phyloP scores from a whole-genome alignment of 768 basidiomycete genomes.

The Lyophyllum decastes region DNA sequence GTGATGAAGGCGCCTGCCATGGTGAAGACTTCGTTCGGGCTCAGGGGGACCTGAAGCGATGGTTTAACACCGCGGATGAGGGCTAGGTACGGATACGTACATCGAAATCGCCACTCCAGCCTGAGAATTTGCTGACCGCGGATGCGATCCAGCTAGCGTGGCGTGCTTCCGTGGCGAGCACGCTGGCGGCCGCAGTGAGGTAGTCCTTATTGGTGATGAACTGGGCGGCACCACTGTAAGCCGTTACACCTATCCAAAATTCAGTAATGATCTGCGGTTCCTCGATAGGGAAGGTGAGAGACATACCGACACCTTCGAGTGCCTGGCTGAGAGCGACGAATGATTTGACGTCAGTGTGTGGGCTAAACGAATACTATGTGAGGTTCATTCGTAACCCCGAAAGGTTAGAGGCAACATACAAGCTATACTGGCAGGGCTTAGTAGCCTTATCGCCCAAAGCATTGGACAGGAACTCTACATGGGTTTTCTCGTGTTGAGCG shows the following conservation, averaged over 20 bases:
- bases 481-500: constrained; percentile 48
- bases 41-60: constrained; percentile 29
- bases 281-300: neutral
- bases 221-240: constrained; percentile 57
- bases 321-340: constrained; percentile 51
- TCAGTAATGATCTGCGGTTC: no score
- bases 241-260: constrained; percentile 38
- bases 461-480: constrained; percentile 42
- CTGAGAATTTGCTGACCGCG: constrained; percentile 39
- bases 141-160: constrained; percentile 57
- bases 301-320: constrained; percentile 54
- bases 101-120: constrained; percentile 57
- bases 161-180: constrained; percentile 60
- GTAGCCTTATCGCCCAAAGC: constrained; percentile 50
- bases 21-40: constrained; percentile 32
- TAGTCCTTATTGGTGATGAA: constrained; percentile 33
- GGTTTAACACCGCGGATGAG: neutral
- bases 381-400: neutral
- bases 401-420: constrained; percentile 36
- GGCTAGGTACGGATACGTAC: constrained; percentile 18
- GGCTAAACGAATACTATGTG: constrained; percentile 26
- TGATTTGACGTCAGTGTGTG: constrained; percentile 46
- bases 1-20: constrained; percentile 48
- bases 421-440: constrained; percentile 58
- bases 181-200: constrained; percentile 54